Evolutionary conservation across 1,139 yeast species (phyloP).

Genomic region (Hanseniaspora gamundiae): DNA sequence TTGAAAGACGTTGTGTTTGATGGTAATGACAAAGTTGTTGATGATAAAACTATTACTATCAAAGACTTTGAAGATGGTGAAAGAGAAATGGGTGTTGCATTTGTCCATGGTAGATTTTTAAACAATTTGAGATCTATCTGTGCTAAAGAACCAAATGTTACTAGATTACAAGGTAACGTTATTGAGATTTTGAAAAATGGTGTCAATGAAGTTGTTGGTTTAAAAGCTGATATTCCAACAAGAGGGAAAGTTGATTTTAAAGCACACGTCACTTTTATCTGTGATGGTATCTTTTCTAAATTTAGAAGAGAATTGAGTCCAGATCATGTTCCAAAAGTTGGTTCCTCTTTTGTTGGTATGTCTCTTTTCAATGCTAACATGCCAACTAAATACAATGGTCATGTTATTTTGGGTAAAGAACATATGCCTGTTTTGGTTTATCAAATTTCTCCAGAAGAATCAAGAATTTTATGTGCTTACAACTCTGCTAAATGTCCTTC

Average conservation of each 20-base stretch:
- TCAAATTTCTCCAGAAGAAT: slow-evolving; percentile 72
- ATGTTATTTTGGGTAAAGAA: slow-evolving; percentile 65
- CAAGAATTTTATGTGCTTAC: slow-evolving; percentile 84
- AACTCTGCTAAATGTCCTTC: slow-evolving; percentile 66
- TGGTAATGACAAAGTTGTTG: slow-evolving; percentile 38
- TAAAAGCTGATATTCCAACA: slow-evolving; percentile 33
- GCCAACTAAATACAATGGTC: slow-evolving; percentile 72
- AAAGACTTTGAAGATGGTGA: slow-evolving; percentile 49
- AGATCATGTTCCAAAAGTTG: slow-evolving; percentile 49
- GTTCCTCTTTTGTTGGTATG: slow-evolving; percentile 81
- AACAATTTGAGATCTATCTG: slow-evolving; percentile 68
- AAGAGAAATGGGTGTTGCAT: slow-evolving; percentile 65
- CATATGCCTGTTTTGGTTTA: slow-evolving; percentile 84
- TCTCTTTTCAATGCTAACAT: slow-evolving; percentile 58
- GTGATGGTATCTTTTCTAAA: slow-evolving; percentile 93
- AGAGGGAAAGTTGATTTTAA: slow-evolving; percentile 30
- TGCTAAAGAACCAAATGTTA: slow-evolving; percentile 53
- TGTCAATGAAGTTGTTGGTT: slow-evolving; percentile 52
- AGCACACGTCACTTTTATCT: slow-evolving; percentile 60
- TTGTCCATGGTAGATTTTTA: slow-evolving; percentile 86
- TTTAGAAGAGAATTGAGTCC: slow-evolving; percentile 64
- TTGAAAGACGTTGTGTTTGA: slow-evolving; percentile 42
- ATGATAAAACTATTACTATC: slow-evolving; percentile 37
- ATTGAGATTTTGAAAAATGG: slow-evolving; percentile 45
- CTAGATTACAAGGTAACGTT: slow-evolving; percentile 74